Conservation (phyloP, 2,329 filamentous ascomycete species). For the Chaetomium olivaceum region DNA sequence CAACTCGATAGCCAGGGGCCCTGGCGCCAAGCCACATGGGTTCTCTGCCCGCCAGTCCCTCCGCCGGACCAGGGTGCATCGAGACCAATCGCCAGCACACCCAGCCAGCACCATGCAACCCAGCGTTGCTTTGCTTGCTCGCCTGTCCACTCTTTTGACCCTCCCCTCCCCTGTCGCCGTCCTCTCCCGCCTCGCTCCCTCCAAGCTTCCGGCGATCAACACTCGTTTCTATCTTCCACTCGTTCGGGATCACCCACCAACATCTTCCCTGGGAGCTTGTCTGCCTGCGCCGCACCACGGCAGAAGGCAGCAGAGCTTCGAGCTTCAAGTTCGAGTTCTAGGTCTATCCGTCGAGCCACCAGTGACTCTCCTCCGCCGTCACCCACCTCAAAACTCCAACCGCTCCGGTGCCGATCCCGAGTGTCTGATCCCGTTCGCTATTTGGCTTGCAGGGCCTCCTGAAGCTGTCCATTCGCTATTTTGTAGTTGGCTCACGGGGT, state of each 20-base stretch:
- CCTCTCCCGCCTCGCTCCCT: slow-evolving; percentile 2
- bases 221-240: slow-evolving; percentile 19
- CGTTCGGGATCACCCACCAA: slow-evolving; percentile 15
- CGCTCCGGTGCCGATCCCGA: slow-evolving; percentile 3
- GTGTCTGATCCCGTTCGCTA: slow-evolving; percentile 10
- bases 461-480: slow-evolving; percentile 29
- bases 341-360: not conserved
- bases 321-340: not conserved
- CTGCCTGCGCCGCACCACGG: slow-evolving; percentile 1
- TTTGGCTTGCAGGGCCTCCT: slow-evolving; percentile 21
- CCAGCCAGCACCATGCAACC: slow-evolving; percentile 14
- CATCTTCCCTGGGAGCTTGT: slow-evolving; percentile 7
- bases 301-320: slow-evolving; percentile 5
- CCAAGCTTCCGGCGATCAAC: slow-evolving; percentile 19
- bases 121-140: slow-evolving; percentile 11
- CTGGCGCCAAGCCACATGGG: slow-evolving; percentile 26
- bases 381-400: not conserved
- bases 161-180: slow-evolving; percentile 23
- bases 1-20: slow-evolving; percentile 14
- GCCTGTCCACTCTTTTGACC: slow-evolving; percentile 25
- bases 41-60: slow-evolving; percentile 7
- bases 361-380: not conserved
- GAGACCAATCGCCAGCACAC: slow-evolving; percentile 27
- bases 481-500: not conserved
- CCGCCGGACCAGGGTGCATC: slow-evolving; percentile 14